Evolutionary conservation across 768 basidiomycete species (phyloP).

Genomic region (Rhodotorula sphaerocarpa): DNA sequence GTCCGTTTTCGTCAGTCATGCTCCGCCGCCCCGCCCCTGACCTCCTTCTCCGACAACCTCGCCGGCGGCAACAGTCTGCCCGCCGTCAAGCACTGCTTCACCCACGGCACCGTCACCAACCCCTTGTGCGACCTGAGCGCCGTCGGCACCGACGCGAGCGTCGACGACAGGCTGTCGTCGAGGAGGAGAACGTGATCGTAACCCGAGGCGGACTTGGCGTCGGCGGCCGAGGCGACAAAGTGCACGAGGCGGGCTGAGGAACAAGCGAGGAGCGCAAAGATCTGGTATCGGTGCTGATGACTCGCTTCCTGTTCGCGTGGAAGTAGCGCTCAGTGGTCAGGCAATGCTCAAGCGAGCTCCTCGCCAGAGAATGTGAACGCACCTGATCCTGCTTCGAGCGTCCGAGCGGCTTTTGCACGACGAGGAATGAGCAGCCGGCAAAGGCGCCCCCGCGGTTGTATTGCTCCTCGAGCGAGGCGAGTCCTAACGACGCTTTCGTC

Average conservation of each 20-base stretch:
- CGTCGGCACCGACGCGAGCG: not conserved
- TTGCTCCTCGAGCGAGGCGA: constrained; percentile 44
- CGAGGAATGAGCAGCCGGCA: constrained; percentile 45
- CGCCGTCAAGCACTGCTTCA: constrained; percentile 67
- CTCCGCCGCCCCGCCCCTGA: not conserved
- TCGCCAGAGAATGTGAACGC: too few species aligned
- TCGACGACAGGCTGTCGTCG: constrained; percentile 41
- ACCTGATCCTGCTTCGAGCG: constrained; percentile 23
- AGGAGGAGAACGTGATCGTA: constrained; percentile 60
- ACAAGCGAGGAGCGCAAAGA: constrained; percentile 57
- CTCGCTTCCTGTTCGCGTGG: not conserved
- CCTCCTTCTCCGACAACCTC: constrained; percentile 4
- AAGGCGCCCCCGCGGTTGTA: constrained; percentile 47
- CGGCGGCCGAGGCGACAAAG: constrained; percentile 51
- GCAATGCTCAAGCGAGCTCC: not conserved
- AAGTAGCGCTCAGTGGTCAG: not conserved
- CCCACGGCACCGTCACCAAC: constrained; percentile 49
- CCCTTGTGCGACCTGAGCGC: constrained; percentile 1
- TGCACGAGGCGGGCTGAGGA: constrained; percentile 72
- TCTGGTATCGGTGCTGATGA: not conserved
- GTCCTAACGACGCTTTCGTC: constrained; percentile 51
- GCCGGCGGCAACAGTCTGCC: constrained; percentile 41
- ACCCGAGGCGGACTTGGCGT: constrained; percentile 43
- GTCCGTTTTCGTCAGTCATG: too few species aligned
- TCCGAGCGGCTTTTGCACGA: constrained; percentile 41